phyloP scores from a whole-genome alignment of 345 rosid species.

The Pistacia atlantica region DNA sequence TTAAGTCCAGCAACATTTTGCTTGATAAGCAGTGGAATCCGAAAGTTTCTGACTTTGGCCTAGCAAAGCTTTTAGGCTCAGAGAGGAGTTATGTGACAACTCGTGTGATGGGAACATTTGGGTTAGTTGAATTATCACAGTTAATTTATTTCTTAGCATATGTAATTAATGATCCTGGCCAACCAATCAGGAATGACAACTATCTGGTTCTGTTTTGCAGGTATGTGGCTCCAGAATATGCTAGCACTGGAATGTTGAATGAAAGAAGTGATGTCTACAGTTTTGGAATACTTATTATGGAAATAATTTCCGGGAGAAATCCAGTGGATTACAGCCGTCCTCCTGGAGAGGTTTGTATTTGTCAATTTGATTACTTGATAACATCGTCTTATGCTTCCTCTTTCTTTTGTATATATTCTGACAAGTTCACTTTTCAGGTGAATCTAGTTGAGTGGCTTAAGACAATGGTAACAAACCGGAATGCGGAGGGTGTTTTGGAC shows the following conservation, averaged over 20 bases:
- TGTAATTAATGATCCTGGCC: background rate
- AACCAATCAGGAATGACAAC: background rate
- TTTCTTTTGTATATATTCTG: constrained; percentile 9
- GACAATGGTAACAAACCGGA: constrained; percentile 78
- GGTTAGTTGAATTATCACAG: constrained; percentile 41
- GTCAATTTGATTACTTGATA: background rate
- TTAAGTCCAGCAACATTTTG: constrained; percentile 92
- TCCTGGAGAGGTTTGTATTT: constrained; percentile 66
- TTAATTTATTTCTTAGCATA: background rate
- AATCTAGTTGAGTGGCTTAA: constrained; percentile 96
- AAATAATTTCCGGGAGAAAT: constrained; percentile 84
- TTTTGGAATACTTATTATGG: constrained; percentile 95
- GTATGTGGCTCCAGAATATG: constrained; percentile 97
- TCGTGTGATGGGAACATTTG: constrained; percentile 97
- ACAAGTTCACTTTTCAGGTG: constrained; percentile 48
- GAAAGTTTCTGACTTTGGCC: constrained; percentile 86
- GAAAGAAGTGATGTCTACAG: constrained; percentile 96
- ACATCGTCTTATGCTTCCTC: background rate
- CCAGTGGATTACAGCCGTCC: constrained; percentile 96
- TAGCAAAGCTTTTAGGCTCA: constrained; percentile 86
- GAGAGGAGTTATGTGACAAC: constrained; percentile 88
- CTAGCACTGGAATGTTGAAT: constrained; percentile 97
- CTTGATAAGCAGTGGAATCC: constrained; percentile 87
- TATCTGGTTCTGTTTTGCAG: constrained; percentile 33
- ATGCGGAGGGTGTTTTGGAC: constrained; percentile 85